Evolutionary conservation across 768 basidiomycete species (phyloP), one percentile per base, ranked within the genome.

Genomic region (Hericium erinaceus): DNA sequence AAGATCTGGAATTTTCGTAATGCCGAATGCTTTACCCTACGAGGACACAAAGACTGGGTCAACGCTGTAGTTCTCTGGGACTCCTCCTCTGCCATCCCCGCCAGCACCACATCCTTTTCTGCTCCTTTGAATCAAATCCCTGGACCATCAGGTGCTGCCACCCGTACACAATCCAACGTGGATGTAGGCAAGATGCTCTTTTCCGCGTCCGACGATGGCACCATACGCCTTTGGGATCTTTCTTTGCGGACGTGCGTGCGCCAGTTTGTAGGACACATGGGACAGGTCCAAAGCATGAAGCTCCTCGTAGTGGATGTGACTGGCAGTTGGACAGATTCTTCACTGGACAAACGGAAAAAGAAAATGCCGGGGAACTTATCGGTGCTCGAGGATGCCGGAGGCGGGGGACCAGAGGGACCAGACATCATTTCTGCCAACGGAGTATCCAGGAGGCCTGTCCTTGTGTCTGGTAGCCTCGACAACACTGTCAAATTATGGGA

Each of bases 401-500:
- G 10, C n/a, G 22, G 48, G 48, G 48, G 7, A 33, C 6, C 9
- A 33, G 33, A 33, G 48, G 48, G 7, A 33, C 6, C 9, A 33
- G 33, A 33, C 33, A 33, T 33, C 33, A 33, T 10, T 28, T 18
- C 41, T 44, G 16, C 48, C 15, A 28, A 50, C 13, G 48, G 16
- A 22, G 3, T n/a, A 50, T 20, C 20, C n/a, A 46, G 44, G n/a
- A 20, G 48, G 60, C 87, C 89, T 8, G 71, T 95, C 20, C 78
- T 98, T 57, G 83, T 97, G 60, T 92, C 93, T 3, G 94, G 92
- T 3, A 87, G 88, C 65, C 75, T 97, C 63, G 95, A 98, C 68
- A 97, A 98, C 67, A 98, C 95, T 33, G 86, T 98, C 73, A 93
- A 91, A 69, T 66, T 95, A 44, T 99, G 97, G 97, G 93, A 98